These are phyloP conservation scores for Nakazawaea ernobii DNA, from an alignment of 805 yeast genomes.

Conservation along the genomic window DNA sequence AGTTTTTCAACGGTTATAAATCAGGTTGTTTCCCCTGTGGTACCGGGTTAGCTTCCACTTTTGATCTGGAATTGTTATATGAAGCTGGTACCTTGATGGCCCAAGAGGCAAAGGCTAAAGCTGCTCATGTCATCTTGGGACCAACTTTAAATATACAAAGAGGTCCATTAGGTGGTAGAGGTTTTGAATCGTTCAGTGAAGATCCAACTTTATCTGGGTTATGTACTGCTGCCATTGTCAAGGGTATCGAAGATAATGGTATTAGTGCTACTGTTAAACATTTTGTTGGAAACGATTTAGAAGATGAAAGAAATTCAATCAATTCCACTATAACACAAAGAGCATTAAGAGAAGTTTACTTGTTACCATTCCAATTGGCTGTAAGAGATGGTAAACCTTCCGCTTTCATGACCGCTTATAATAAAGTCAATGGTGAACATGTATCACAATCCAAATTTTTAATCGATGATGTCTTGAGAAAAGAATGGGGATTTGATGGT, in stretches of 20 bases:
- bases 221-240: constrained; percentile 41
- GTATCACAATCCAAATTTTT: constrained; percentile 40
- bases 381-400: constrained; percentile 45
- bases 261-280: constrained; percentile 58
- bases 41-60: constrained; percentile 39
- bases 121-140: constrained; percentile 33
- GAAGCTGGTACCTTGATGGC: constrained; percentile 38
- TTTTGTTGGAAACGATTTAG: constrained; percentile 58
- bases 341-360: constrained; percentile 60
- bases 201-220: constrained; percentile 39
- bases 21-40: constrained; percentile 43
- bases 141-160: constrained; percentile 35
- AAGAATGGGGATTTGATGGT: constrained; percentile 56
- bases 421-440: constrained; percentile 57
- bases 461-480: constrained; percentile 40
- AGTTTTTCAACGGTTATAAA: constrained; percentile 33
- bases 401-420: constrained; percentile 58
- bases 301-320: constrained; percentile 44
- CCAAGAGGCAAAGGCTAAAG: constrained; percentile 36
- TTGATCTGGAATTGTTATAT: constrained; percentile 31
- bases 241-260: constrained; percentile 48
- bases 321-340: constrained; percentile 49
- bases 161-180: constrained; percentile 40
- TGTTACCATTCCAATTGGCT: constrained; percentile 60
- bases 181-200: constrained; percentile 37